Conservation (phyloP, 352 stramenopile genomes). For the Globisporangium sylvaticum region DNA sequence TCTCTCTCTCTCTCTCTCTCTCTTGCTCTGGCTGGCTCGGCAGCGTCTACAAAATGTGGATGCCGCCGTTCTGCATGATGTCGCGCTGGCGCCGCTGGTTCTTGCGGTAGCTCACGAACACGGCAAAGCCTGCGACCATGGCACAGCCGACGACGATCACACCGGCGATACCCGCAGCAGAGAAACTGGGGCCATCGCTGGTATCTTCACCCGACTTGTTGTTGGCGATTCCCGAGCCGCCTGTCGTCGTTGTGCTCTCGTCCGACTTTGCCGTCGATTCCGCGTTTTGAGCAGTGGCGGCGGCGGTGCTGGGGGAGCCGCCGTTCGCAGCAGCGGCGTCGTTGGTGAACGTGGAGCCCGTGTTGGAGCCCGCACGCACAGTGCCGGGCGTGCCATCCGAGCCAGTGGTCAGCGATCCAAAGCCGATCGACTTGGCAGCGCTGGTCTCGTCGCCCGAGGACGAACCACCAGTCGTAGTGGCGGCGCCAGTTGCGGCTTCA, state of each 20-base stretch:
- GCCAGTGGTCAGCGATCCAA: slow-evolving; percentile 8
- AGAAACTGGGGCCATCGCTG: slow-evolving; percentile 26
- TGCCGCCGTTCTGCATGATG: slow-evolving; percentile 67
- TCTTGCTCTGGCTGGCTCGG: neutral
- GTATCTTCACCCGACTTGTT: slow-evolving; percentile 22
- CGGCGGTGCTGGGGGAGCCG: neutral
- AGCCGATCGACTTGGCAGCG: slow-evolving; percentile 13
- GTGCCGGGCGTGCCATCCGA: slow-evolving; percentile 9
- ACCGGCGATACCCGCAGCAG: slow-evolving; percentile 51
- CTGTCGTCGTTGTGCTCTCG: neutral
- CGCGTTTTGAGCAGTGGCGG: slow-evolving; percentile 5
- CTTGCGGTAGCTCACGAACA: slow-evolving; percentile 61
- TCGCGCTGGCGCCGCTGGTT: slow-evolving; percentile 73
- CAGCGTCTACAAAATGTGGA: slow-evolving; percentile 28
- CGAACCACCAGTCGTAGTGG: neutral
- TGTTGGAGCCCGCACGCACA: slow-evolving; percentile 12
- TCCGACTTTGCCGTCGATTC: neutral
- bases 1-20: neutral
- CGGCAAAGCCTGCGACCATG: slow-evolving; percentile 38
- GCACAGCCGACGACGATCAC: slow-evolving; percentile 56
- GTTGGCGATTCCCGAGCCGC: slow-evolving; percentile 27
- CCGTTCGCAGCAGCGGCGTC: neutral
- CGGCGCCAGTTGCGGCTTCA: neutral
- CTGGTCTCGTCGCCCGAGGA: neutral
- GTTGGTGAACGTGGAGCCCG: slow-evolving; percentile 20